Conservation (phyloP, 1,284 basidiomycete species). For the Pseudozyma thailandica region DNA sequence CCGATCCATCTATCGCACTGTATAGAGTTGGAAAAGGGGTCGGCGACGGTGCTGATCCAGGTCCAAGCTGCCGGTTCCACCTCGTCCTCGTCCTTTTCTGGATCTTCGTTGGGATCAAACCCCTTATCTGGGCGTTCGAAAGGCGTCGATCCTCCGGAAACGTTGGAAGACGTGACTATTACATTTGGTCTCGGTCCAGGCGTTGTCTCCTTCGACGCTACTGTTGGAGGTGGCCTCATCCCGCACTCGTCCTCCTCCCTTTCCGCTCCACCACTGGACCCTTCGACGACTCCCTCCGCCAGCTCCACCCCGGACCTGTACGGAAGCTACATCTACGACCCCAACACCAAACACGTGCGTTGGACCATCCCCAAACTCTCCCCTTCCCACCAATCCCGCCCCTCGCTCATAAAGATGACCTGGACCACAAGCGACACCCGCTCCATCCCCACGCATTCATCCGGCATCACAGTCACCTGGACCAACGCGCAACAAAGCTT, state of each 20-base stretch:
- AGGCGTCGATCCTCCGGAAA: constrained; percentile 12
- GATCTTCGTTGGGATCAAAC: constrained; percentile 1
- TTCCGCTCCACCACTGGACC: neutral
- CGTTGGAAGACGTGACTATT: constrained; percentile 50
- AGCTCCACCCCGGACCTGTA: constrained; percentile 16
- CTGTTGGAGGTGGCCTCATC: constrained; percentile 24
- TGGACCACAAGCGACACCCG: constrained; percentile 30
- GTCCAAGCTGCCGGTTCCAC: constrained; percentile 5
- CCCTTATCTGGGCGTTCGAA: constrained; percentile 1
- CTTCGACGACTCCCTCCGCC: constrained; percentile 9
- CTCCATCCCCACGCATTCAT: constrained; percentile 72
- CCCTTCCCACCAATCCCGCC: constrained; percentile 9
- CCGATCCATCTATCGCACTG: constrained; percentile 18
- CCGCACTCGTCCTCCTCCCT: constrained; percentile 3
- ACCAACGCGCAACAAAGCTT: constrained; percentile 79
- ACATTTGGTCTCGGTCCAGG: constrained; percentile 52
- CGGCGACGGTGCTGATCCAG: constrained; percentile 24
- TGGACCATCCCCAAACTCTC: constrained; percentile 50
- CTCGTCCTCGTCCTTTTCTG: constrained; percentile 10
- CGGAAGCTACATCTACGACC: constrained; percentile 56
- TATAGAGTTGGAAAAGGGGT: constrained; percentile 27
- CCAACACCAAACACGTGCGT: constrained; percentile 34
- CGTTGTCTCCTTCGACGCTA: constrained; percentile 53
- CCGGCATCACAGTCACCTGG: constrained; percentile 79
- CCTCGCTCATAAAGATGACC: constrained; percentile 34